Percentiles rank a stretch among this genome's conserved stretches.
Evolutionary conservation across 306 rosid species (phyloP).

Genomic region (Citrullus amarus): DNA sequence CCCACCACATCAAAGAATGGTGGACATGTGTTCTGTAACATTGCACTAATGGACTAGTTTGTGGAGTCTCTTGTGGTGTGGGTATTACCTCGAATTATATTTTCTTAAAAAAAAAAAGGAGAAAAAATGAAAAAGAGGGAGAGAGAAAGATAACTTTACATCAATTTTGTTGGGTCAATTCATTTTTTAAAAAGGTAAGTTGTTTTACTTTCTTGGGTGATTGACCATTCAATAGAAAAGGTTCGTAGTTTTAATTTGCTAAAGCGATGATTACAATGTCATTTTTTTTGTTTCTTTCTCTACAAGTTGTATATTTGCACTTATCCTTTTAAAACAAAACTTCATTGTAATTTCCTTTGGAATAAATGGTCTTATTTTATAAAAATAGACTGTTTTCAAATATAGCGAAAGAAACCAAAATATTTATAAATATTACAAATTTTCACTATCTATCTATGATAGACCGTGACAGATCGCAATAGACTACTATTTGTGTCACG

Average conservation of each 20-base stretch:
- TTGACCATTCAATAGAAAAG: background rate
- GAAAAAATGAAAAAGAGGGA: background rate
- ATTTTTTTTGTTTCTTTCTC: background rate
- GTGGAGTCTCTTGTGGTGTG: background rate
- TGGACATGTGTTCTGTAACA: background rate
- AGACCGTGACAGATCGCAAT: too few species aligned
- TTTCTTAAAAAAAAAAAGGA: background rate
- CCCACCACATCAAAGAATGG: background rate
- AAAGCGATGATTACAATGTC: background rate
- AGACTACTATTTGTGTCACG: too few species aligned
- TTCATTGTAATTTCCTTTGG: background rate
- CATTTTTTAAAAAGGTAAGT: background rate
- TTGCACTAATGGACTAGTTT: background rate
- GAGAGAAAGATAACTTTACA: background rate
- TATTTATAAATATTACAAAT: too few species aligned
- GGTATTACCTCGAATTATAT: background rate
- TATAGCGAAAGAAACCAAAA: too few species aligned
- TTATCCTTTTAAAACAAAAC: background rate
- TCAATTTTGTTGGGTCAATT: background rate
- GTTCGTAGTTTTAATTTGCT: background rate
- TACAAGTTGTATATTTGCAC: too few species aligned
- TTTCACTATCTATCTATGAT: too few species aligned
- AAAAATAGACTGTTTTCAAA: too few species aligned
- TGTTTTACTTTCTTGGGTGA: background rate
- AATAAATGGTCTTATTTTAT: background rate